Base-by-base conservation (phyloP, 345 rosid species). In the rapeseed (Brassica napus) region DNA sequence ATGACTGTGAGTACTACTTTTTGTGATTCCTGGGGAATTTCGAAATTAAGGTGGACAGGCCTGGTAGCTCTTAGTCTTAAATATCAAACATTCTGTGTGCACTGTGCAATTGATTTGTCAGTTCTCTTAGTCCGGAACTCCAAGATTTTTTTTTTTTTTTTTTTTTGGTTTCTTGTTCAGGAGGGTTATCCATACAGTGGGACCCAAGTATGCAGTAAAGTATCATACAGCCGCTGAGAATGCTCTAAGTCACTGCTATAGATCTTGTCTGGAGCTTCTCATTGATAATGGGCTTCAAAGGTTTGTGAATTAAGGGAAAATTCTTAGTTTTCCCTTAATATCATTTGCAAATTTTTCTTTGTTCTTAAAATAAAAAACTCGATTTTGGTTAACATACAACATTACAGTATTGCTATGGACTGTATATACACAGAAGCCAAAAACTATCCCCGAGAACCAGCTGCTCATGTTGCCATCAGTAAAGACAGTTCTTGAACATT, bases 221-320 rank as follows among this genome's bases (percentile, higher is more conserved):
- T 95, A 95, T 85, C 99, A 95, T 75, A 93, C 97, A 77, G 99
- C 99, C 60, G 99, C 99, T 2, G 99, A 95, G 88, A 95, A 91
- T 87, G 99, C 99, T 82, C 82, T 95, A 83, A 95, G 99, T 84
- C 99, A 93, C 72, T 93, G 99, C 86, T 95, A 95, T 60, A 87
- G 97, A 28, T 90, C 99, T 82, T 95, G 97, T 85, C 93, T 95
- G 73, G 99, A 95, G 84, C 89, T 91, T 77, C 89, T 95, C 11
- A 89, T 95, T 83, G 99, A 95, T 66, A 88, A 89, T 82, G 91
- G 90, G 28, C 98, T 95, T 69, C 82, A 83, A 65, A 93, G 98
- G 99, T 93, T 67, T 81, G 73, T n/a, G n/a, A n/a, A n/a, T 77
- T 71, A 32, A 68, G 54, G 47, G 70, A 55, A 24, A 42, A 77